phyloP scores from a whole-genome alignment of 73 alveolate genomes.

The Durusdinium trenchii region DNA sequence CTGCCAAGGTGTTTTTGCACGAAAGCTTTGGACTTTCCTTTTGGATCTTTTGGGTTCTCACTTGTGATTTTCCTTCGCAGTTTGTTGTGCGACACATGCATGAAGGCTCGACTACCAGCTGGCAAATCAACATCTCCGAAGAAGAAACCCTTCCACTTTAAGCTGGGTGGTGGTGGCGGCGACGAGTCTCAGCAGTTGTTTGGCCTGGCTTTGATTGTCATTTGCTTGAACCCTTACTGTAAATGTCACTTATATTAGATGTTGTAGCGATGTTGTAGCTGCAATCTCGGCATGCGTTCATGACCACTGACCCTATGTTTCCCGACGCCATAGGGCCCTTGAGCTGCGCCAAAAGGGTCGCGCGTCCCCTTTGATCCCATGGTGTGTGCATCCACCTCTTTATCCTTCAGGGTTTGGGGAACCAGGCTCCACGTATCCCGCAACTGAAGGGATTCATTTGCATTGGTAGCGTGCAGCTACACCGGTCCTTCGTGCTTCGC shows the following conservation, averaged over 20 bases:
- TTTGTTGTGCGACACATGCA: slow-evolving; percentile 24
- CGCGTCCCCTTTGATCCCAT: too few relatives aligned
- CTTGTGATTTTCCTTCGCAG: not conserved
- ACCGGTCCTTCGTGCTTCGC: not conserved
- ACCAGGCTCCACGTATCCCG: slow-evolving; percentile 40
- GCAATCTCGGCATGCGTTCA: not conserved
- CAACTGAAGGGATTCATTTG: not conserved
- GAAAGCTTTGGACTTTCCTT: too few relatives aligned
- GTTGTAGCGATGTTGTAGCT: not conserved
- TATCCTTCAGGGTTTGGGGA: not conserved
- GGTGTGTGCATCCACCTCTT: not conserved
- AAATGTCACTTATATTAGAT: not conserved
- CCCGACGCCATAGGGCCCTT: slow-evolving; percentile 34
- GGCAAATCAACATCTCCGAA: slow-evolving; percentile 26
- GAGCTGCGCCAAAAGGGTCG: not conserved
- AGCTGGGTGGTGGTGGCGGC: slow-evolving; percentile 49
- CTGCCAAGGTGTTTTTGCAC: too few relatives aligned
- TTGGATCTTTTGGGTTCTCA: too few relatives aligned
- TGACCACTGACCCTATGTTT: not conserved
- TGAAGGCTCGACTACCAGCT: not conserved
- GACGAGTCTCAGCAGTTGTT: slow-evolving; percentile 7
- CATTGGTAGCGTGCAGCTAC: slow-evolving; percentile 32
- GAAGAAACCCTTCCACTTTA: slow-evolving; percentile 69
- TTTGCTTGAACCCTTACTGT: not conserved
- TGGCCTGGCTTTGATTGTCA: not conserved